These are phyloP conservation scores for Ramularia endophylla DNA, from an alignment of 2,329 filamentous ascomycete genomes.

Conservation along the genomic window DNA sequence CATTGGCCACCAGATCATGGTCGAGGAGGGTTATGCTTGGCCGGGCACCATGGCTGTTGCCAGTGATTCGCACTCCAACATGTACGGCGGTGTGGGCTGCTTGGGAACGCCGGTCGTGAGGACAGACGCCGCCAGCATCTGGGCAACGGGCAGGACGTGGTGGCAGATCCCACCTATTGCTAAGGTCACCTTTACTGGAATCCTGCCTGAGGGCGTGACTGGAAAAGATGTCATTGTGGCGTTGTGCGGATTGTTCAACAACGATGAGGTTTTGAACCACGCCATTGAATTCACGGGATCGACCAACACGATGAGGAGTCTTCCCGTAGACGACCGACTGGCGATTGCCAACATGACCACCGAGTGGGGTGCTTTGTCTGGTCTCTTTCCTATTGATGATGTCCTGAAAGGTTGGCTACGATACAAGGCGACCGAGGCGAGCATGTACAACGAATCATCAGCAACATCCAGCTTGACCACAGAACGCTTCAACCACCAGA, in stretches of 20 bases:
- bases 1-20: constrained; percentile 89
- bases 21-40: constrained; percentile 80
- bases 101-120: constrained; percentile 77
- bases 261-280: constrained; percentile 86
- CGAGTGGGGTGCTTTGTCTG: constrained; percentile 70
- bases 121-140: constrained; percentile 81
- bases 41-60: constrained; percentile 79
- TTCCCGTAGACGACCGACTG: constrained; percentile 67
- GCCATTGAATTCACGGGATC: constrained; percentile 81
- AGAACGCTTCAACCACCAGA: constrained; percentile 63
- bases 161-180: constrained; percentile 83
- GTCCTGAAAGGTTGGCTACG: constrained; percentile 68
- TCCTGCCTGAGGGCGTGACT: constrained; percentile 71
- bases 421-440: constrained; percentile 66
- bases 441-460: constrained; percentile 51
- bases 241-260: constrained; percentile 78
- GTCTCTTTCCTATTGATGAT: constrained; percentile 74
- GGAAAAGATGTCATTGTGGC: constrained; percentile 94
- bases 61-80: constrained; percentile 70
- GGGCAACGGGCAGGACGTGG: constrained; percentile 78
- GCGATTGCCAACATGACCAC: constrained; percentile 77
- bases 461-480: constrained; percentile 44
- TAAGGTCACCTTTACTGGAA: constrained; percentile 69
- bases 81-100: constrained; percentile 74
- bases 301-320: constrained; percentile 66